Evolutionary conservation across 805 yeast species (phyloP), one percentile per base, ranked within the genome.

Genomic region (Isabelozyma heimii): DNA sequence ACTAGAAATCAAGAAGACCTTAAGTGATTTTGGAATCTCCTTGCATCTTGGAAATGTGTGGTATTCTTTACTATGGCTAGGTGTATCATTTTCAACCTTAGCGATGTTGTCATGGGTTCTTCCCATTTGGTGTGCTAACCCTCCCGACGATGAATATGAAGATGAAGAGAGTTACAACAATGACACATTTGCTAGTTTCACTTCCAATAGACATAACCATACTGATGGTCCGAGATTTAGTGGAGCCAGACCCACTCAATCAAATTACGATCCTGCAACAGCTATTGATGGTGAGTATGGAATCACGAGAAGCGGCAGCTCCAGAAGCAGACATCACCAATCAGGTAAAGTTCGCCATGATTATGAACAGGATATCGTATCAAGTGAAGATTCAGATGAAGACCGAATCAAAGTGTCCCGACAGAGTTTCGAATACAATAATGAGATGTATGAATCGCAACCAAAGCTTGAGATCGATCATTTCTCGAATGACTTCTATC

Each of bases 41-140:
- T 56, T 81, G 43, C 66, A 65, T 46, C 49, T 70, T 14, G 84
- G 87, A 0, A 35, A 44, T 0, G 47, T 61, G 0, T 81, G 79
- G 77, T 69, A 75, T 48, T 38, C 65, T 24, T 35, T 79, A 2
- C 54, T 72, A 6, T 78, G 81, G 81, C 10, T 67, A 4, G 52
- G 68, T 1, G 58, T 70, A 43, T 58, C 49, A 1, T 53, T 62
- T 26, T 35, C 63, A 5, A 40, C 57, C 10, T 15, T 69, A 10
- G 49, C 63, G 14, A 65, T 64, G 66, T 41, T 66, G 14, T 52
- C 68, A 7, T 72, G 77, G 77, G 59, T 55, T 5, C 47, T 70
- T 8, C 77, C 77, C 1, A 38, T 52, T 48, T 53, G 87, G 87
- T 83, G 85, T 66, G 77, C 80, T 7, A 75, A 79, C 45, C 81